Base-by-base conservation (phyloP, 352 stramenopile species). In the Pythium folliculosum region DNA sequence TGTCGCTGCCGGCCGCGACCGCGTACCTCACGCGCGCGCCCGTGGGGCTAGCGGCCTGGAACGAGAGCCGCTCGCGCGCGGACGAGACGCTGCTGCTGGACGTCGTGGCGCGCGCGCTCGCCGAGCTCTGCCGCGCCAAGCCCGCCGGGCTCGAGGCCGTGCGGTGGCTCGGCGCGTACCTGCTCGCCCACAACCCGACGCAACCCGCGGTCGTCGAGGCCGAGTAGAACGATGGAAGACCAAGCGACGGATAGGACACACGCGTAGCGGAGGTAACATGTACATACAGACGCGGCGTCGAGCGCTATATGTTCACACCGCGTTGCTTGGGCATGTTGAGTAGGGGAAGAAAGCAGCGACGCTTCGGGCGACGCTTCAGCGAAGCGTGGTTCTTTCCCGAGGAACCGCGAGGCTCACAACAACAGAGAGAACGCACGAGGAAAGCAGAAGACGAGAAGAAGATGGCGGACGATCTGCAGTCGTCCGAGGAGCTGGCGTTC, bases 401-500 rank as follows among this genome's bases (percentile, higher is more conserved):
- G 35, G 35, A 40, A 40, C 35, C 35, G 35, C 35, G 8, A 40
- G 8, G 10, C 8, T 12, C 35, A 40, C 8, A 14, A 40, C 35
- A 10, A 40, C 8, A 32, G 27, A 32, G 27, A n/a, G n/a, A n/a
- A 40, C 35, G 8, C 35, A 40, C 27, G 5, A 5, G 27, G 27
- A 40, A 10, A 40, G 35, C 35, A 40, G 3, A 14, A 40, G 8
- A 13, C 35, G 10, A 10, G 35, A 14, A 40, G 8, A 14, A 40
- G 27, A 94, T 92, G 82, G 80, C 88, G 38, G 84, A 94, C 61
- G 88, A 96, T n/a, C 66, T 96, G 63, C 88, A 96, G 67, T 94
- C 88, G 63, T 94, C 88, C 16, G 87, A 96, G 71, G 88, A 96
- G 77, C 72, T 96, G 22, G 91, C 90, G 16, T 98, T 97, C 60